Percentiles rank a stretch among this genome's conserved stretches.
Evolutionary conservation across 306 rosid genomes (phyloP).

Genomic region (Leucaena leucocephala): DNA sequence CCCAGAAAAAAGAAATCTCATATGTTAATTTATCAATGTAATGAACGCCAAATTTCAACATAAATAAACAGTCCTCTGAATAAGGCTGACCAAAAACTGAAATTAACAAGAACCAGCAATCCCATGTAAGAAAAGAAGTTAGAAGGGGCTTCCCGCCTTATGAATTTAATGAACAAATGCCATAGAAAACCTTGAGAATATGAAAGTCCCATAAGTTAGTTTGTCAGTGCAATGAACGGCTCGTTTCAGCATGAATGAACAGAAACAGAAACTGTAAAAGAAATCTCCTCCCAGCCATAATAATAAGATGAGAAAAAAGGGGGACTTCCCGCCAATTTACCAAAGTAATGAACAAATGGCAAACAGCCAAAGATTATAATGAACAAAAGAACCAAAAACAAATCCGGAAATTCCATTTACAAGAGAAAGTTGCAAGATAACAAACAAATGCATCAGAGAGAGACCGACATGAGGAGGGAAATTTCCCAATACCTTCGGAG

Average conservation of each 20-base stretch:
- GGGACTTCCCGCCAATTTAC: background rate
- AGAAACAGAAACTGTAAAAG: slow-evolving; percentile 15
- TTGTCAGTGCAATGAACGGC: background rate
- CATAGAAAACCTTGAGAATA: background rate
- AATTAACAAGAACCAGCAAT: slow-evolving; percentile 19
- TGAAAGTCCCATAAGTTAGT: background rate
- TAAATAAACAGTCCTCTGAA: background rate
- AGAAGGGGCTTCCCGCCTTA: slow-evolving; percentile 1
- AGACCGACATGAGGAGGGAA: background rate
- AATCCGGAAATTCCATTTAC: background rate
- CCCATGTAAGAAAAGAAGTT: slow-evolving; percentile 22
- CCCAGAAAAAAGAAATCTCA: background rate
- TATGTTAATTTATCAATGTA: background rate
- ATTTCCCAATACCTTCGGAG: background rate
- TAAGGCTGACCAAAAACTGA: background rate
- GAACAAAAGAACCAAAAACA: background rate
- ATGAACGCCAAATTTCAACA: background rate
- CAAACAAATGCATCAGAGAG: background rate
- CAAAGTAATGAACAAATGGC: background rate
- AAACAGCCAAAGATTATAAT: background rate
- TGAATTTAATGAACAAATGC: background rate
- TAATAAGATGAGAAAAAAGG: background rate
- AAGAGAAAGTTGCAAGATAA: background rate
- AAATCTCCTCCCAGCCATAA: slow-evolving; percentile 26
- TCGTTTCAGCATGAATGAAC: background rate